Evolutionary conservation across 2,329 filamentous ascomycete genomes (phyloP), one percentile per base, ranked within the genome.

Genomic region (Sporothrix brunneoviolacea): DNA sequence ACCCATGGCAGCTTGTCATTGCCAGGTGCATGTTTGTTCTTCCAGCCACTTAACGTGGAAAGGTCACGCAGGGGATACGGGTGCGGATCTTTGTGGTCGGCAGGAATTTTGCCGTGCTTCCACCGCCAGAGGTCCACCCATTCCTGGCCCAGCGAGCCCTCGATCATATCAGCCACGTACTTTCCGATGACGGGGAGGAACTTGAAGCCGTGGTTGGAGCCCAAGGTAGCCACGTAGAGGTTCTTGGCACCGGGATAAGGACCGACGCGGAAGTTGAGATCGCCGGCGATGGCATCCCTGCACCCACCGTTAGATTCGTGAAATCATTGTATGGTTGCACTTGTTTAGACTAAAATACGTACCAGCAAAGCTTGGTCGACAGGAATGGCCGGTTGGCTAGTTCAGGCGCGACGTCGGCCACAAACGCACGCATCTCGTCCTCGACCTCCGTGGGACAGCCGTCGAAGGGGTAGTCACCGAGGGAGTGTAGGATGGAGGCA

Each of bases 201-300:
- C 63, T 86, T 85, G 70, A 74, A 85, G 15, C 79, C 76, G 63
- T 86, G 82, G 58, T 84, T 83, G 0, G 80, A 84, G 7, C 82
- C 82, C 12, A 80, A 81, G 0, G 79, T 79, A 0, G 81, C 82
- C 2, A 87, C 59, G 57, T 77, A 84, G 0, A 86, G 65, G 19
- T 79, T 79, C 42, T 61, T 61, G 18, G 60, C 75, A 28, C 67
- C 69, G 0, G 72, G 52, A 56, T 83, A 74, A 0, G 79, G 77
- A 5, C 77, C 78, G 57, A 86, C 77, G 54, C 86, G 73, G 57
- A 82, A 83, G 59, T 85, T 80, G 19, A 72, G 70, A 59, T 70
- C 79, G 3, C 78, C 73, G 0, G 80, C 82, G 58, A 84, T 78
- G 9, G 80, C 82, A 55, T 85, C 82, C 82, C 82, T n/a, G n/a